These are phyloP conservation scores for Cryptosporidium sp. DNA, from an alignment of 169 alveolate genomes.

Conservation along the genomic window DNA sequence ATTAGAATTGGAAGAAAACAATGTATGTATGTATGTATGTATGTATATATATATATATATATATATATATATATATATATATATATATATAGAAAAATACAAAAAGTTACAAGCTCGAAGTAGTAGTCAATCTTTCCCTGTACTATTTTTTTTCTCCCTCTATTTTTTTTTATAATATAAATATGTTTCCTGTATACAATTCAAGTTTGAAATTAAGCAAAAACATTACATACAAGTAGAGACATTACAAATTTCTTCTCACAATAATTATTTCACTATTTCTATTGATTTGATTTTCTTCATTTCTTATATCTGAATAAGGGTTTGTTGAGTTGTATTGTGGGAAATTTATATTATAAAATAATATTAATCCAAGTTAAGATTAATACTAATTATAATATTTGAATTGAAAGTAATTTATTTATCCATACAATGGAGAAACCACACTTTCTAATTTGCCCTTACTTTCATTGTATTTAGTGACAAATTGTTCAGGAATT, in stretches of 20 bases:
- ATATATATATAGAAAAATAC: too few species aligned
- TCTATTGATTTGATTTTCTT: too few species aligned
- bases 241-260: not conserved
- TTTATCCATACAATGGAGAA: slow-evolving; percentile 63
- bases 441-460: slow-evolving; percentile 58
- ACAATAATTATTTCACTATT: not conserved
- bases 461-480: slow-evolving; percentile 44
- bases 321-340: not conserved
- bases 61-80: too few species aligned
- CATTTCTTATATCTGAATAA: not conserved
- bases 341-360: not conserved
- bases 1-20: too few species aligned
- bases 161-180: too few species aligned
- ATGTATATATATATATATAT: too few species aligned
- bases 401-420: not conserved
- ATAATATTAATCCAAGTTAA: not conserved
- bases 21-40: too few species aligned
- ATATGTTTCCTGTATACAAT: too few species aligned
- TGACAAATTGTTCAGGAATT: slow-evolving; percentile 78
- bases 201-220: not conserved
- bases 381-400: not conserved
- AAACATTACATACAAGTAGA: not conserved
- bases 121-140: not conserved
- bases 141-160: not conserved
- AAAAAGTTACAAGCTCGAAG: not conserved